Conservation (phyloP, 1,139 yeast species). For the Schwanniomyces etchellsii region DNA sequence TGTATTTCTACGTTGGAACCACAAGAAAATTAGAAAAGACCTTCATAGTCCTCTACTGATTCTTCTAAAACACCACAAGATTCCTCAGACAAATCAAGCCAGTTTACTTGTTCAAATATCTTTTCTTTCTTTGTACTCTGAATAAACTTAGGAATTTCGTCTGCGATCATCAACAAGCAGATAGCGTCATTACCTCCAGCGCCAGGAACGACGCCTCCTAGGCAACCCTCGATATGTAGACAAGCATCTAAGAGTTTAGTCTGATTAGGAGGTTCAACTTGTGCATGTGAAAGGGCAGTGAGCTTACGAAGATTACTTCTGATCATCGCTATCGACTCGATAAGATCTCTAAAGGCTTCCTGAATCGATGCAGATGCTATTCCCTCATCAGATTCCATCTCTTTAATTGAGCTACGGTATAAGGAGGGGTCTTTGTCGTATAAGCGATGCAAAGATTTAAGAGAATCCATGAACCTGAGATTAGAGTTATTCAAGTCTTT, state of each 20-base stretch:
- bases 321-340: constrained; percentile 38
- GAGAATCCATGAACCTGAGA: constrained; percentile 43
- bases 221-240: constrained; percentile 55
- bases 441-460: constrained; percentile 35
- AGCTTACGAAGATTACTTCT: constrained; percentile 52
- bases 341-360: constrained; percentile 17
- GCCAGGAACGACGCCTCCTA: constrained; percentile 96
- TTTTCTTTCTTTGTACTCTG: constrained; percentile 19
- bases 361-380: constrained; percentile 1
- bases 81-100: constrained; percentile 64
- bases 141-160: constrained; percentile 33
- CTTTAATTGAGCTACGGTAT: constrained; percentile 10
- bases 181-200: constrained; percentile 98
- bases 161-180: constrained; percentile 57
- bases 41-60: constrained; percentile 21
- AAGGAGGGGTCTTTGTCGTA: constrained; percentile 16
- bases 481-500: constrained; percentile 53
- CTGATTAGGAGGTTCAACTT: constrained; percentile 82
- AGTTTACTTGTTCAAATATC: constrained; percentile 42
- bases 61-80: constrained; percentile 46
- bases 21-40: too few relatives aligned
- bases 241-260: constrained; percentile 66
- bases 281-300: constrained; percentile 67
- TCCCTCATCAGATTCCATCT: constrained; percentile 1
- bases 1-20: too few relatives aligned